Evolutionary conservation across 108 stramenopile species (phyloP), one percentile per base, ranked within the genome.

Genomic region (Mediolabrus comicus): DNA sequence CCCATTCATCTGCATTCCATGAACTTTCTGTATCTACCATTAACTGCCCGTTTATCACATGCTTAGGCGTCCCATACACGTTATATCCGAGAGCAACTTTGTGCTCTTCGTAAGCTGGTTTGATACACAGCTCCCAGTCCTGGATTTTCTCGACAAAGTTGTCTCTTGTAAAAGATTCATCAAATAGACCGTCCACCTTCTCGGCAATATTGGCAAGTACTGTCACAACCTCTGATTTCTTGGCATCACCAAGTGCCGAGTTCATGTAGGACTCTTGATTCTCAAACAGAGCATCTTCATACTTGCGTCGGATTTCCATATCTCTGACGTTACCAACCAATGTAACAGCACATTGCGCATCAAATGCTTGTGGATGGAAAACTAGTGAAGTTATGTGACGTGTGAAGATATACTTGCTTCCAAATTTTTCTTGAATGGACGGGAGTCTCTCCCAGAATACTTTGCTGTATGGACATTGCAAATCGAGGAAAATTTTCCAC

Each of bases 311-410:
- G 8, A 24, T 54, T 12, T 75, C 74, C 3, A n/a, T 12, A 12
- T 74, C 80, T 52, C 66, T 81, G 27, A 59, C 17, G 13, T 55
- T 70, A 30, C 68, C 64, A 51, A 81, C 39, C 27, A 80, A 49
- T 17, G 17, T 36, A 6, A 74, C 80, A 22, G 67, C 80, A 72
- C 69, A 75, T 28, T 81, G 80, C 4, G 66, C 80, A 11, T 54
- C 16, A 31, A 81, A 81, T 9, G 74, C 74, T 41, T 81, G 74
- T 28, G 60, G 69, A 53, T 81, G 80, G 69, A 81, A 81, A n/a
- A 60, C 74, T 29, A 81, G 41, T 25, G 59, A 62, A 17, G 73
- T 80, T 24, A 74, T 51, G 28, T 74, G 36, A 26, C n/a, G n/a
- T n/a, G n/a, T n/a, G n/a, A n/a, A n/a, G n/a, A n/a, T n/a, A n/a